phyloP scores from a whole-genome alignment of 1,284 basidiomycete genomes.

The Sutorius eximius region DNA sequence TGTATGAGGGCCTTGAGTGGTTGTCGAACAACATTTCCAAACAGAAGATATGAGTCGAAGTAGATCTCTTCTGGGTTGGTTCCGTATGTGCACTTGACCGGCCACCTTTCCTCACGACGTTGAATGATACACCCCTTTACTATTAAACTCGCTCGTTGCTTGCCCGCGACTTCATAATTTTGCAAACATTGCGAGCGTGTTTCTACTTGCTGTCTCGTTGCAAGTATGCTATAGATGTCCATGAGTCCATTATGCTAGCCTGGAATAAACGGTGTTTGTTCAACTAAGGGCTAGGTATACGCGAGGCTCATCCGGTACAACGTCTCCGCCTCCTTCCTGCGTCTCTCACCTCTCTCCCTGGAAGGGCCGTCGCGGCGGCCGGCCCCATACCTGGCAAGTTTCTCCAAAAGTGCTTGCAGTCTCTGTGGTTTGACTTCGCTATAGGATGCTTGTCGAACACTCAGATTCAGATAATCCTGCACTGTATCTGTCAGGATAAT shows the following conservation, averaged over 20 bases:
- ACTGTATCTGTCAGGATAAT: slow-evolving; percentile 76
- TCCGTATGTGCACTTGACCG: slow-evolving; percentile 48
- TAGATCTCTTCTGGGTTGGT: slow-evolving; percentile 40
- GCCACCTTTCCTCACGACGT: slow-evolving; percentile 45
- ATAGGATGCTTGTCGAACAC: slow-evolving; percentile 72
- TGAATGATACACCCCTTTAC: slow-evolving; percentile 36
- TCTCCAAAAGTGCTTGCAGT: slow-evolving; percentile 78
- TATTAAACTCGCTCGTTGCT: slow-evolving; percentile 31
- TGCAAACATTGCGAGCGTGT: slow-evolving; percentile 8
- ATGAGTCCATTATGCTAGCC: slow-evolving; percentile 6
- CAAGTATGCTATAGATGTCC: slow-evolving; percentile 25
- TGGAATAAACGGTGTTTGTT: slow-evolving; percentile 9
- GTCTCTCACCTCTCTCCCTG: slow-evolving; percentile 65
- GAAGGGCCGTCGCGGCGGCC: slow-evolving; percentile 58
- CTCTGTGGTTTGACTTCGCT: slow-evolving; percentile 69
- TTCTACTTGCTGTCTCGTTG: slow-evolving; percentile 1
- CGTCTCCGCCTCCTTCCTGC: slow-evolving; percentile 78
- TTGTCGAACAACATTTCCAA: slow-evolving; percentile 84
- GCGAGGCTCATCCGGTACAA: slow-evolving; percentile 49
- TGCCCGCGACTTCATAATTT: slow-evolving; percentile 11
- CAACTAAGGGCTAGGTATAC: slow-evolving; percentile 14
- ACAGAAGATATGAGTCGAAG: slow-evolving; percentile 61
- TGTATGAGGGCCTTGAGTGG: slow-evolving; percentile 99
- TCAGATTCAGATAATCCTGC: slow-evolving; percentile 77
- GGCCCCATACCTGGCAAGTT: slow-evolving; percentile 69